A percentile compares a stretch with the other conserved stretches of the same genome.
phyloP scores from a whole-genome alignment of 1,284 basidiomycete species.

The Phellinidium pouzarii region DNA sequence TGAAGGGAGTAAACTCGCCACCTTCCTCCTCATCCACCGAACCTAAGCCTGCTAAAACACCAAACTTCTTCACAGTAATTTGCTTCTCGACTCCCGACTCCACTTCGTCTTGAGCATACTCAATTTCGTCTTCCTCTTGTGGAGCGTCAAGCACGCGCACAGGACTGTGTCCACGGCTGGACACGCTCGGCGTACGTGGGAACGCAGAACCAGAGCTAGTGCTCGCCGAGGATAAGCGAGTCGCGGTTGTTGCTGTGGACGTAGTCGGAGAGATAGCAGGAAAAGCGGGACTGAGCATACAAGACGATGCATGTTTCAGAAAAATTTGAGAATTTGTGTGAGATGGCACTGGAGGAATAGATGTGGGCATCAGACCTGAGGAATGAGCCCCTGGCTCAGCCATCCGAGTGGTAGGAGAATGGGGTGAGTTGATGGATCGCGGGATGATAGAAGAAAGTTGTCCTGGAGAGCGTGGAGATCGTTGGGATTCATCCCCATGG shows the following conservation, averaged over 20 bases:
- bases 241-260: not conserved
- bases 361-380: too few relatives aligned
- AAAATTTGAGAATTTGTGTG: not conserved
- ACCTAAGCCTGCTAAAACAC: not conserved
- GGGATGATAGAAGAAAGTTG: too few relatives aligned
- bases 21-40: not conserved
- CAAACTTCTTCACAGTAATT: constrained; percentile 2
- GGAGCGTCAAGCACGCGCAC: constrained; percentile 1
- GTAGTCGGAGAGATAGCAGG: not conserved
- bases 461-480: too few relatives aligned
- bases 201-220: not conserved
- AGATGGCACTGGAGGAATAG: not conserved
- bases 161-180: constrained; percentile 5
- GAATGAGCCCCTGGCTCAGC: too few relatives aligned
- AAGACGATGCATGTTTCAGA: not conserved
- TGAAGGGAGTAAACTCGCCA: not conserved
- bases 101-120: not conserved
- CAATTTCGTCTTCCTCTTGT: constrained; percentile 3
- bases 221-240: not conserved
- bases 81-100: not conserved
- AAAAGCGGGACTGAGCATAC: not conserved
- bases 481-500: too few relatives aligned
- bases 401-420: too few relatives aligned
- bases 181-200: constrained; percentile 6
- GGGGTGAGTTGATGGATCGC: too few relatives aligned